Base-by-base conservation (phyloP, 2,329 filamentous ascomycete species). In the Ophiostoma angusticollis region DNA sequence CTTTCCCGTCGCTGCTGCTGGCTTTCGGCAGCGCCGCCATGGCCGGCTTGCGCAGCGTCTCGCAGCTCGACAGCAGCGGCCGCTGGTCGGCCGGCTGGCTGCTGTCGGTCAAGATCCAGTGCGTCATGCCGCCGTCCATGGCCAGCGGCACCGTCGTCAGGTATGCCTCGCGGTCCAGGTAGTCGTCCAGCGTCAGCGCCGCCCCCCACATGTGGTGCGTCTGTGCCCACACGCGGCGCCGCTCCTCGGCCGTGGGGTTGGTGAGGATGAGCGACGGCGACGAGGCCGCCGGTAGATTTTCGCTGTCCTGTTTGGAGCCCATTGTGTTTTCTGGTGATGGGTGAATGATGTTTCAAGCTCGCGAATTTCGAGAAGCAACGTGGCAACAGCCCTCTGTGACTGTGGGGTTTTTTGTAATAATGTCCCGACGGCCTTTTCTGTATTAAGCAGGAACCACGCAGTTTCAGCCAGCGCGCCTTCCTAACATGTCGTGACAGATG, bases 31-130 rank as follows among this genome's bases (percentile, higher is more conserved):
- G 52, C 45, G 6, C 53, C 50, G 24, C 58, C 51, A 27, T 48
- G 5, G 72, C 70, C 22, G 62, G 63, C 57, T 81, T 81, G 43
- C 67, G 67, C 37, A 79, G 62, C 9, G 71, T 70, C 57, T 83
- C 78, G 54, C 76, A 80, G 21, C 70, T 72, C 3, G 74, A 73
- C 17, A 80, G 65, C 21, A 83, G 61, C 5, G 66, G 70, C 19
- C 72, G 65, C 14, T 58, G 47, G 19, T 62, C 54, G 0, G 62
- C 59, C 2, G 56, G 45, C 34, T 56, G 43, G 28, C 50, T 40
- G 36, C 50, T 48, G 40, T 72, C 62, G 4, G 75, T 77, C 22
- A 83, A 65, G 39, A 82, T 69, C 78, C 78, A 82, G 47, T 70
- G 64, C 11, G 67, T 67, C 44, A 80, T 61, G 28, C 77, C 75